A percentile compares a stretch with the other conserved stretches of the same genome.
These are phyloP conservation scores for Xylariaceae sp. DNA, from an alignment of 2,329 filamentous ascomycete species.

Conservation along the genomic window DNA sequence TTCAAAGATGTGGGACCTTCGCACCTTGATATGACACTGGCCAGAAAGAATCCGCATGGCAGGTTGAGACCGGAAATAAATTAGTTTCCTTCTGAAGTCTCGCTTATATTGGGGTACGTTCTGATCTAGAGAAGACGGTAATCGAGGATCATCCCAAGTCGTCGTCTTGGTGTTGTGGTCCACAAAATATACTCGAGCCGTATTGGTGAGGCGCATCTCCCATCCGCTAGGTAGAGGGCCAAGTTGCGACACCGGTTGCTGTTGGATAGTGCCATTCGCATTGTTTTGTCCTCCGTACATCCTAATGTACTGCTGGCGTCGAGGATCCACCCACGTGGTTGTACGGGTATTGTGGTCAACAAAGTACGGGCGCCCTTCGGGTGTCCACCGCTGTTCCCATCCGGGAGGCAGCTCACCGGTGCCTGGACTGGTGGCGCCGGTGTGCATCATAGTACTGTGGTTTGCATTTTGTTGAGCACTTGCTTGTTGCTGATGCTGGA, in stretches of 20 bases:
- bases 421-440: slow-evolving; percentile 90
- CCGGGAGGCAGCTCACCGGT: slow-evolving; percentile 93
- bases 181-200: slow-evolving; percentile 96
- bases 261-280: slow-evolving; percentile 86
- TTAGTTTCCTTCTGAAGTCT: slow-evolving; percentile 96
- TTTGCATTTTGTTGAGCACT: slow-evolving; percentile 44
- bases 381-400: slow-evolving; percentile 96
- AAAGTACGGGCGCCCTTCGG: slow-evolving; percentile 94
- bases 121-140: slow-evolving; percentile 95
- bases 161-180: slow-evolving; percentile 99
- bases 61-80: slow-evolving; percentile 98
- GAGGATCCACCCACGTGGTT: slow-evolving; percentile 97
- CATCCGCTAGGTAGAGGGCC: slow-evolving; percentile 95
- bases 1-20: slow-evolving; percentile 96
- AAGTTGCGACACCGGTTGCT: slow-evolving; percentile 95
- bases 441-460: slow-evolving; percentile 87
- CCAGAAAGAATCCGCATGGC: slow-evolving; percentile 93
- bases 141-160: slow-evolving; percentile 95
- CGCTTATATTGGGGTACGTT: slow-evolving; percentile 99
- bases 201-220: slow-evolving; percentile 99
- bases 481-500: slow-evolving; percentile 58
- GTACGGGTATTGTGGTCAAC: slow-evolving; percentile 98
- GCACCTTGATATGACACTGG: slow-evolving; percentile 97
- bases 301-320: slow-evolving; percentile 95
- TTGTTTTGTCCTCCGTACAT: slow-evolving; percentile 94